These are phyloP conservation scores for Dryas integrifolia DNA, from an alignment of 331 rosid species.

Conservation along the genomic window DNA sequence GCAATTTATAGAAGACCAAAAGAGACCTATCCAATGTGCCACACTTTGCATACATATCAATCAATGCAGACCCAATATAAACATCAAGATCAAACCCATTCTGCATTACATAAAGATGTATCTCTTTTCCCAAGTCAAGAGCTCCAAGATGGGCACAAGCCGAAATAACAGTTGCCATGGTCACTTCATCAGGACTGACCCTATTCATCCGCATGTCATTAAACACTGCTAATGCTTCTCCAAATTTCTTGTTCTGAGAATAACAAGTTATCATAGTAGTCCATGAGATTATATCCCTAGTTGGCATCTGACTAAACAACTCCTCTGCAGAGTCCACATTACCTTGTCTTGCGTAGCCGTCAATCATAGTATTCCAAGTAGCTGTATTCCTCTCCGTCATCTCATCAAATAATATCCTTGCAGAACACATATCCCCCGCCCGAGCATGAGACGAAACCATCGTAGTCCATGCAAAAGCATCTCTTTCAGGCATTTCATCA, in stretches of 20 bases:
- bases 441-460: constrained; percentile 52
- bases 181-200: constrained; percentile 58
- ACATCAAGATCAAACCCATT: constrained; percentile 63
- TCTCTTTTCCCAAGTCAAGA: constrained; percentile 66
- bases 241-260: constrained; percentile 42
- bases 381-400: constrained; percentile 54
- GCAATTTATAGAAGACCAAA: constrained; percentile 63
- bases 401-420: constrained; percentile 49
- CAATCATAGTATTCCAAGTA: constrained; percentile 73
- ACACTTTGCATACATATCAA: constrained; percentile 86
- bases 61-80: constrained; percentile 66
- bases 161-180: constrained; percentile 56
- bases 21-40: constrained; percentile 71
- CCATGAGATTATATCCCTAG: constrained; percentile 72
- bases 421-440: constrained; percentile 48
- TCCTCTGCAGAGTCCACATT: constrained; percentile 45
- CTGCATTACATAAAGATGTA: constrained; percentile 52
- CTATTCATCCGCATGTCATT: constrained; percentile 50
- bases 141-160: constrained; percentile 84
- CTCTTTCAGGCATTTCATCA: constrained; percentile 67
- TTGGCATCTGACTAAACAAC: constrained; percentile 56
- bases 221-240: constrained; percentile 51
- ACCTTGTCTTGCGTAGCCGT: constrained; percentile 61
- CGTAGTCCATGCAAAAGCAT: constrained; percentile 70
- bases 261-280: constrained; percentile 67